Percentiles rank a stretch among this genome's conserved stretches.
phyloP scores from a whole-genome alignment of 495 filamentous ascomycete genomes.

The Pyrenopolyporus hunteri region DNA sequence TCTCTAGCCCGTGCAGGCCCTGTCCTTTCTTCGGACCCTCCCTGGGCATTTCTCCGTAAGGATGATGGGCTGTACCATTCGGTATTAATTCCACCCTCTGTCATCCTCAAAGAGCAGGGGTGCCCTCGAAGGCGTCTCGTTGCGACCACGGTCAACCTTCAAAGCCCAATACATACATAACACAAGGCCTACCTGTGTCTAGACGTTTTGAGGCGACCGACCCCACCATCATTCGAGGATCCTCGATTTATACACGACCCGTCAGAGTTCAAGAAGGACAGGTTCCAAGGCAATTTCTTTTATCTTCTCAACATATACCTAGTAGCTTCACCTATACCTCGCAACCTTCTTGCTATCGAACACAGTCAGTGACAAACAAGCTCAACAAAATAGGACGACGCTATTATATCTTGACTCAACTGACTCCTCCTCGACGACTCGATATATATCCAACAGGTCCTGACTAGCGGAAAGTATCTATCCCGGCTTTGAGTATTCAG shows the following conservation, averaged over 20 bases:
- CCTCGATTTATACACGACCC: constrained; percentile 39
- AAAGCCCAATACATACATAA: constrained; percentile 51
- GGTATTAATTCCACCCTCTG: constrained; percentile 59
- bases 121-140: constrained; percentile 51
- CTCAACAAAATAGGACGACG: constrained; percentile 22
- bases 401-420: constrained; percentile 21
- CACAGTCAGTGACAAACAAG: constrained; percentile 23
- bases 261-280: constrained; percentile 27
- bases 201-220: constrained; percentile 46
- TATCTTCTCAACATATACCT: constrained; percentile 27
- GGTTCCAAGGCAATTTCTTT: constrained; percentile 27
- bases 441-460: constrained; percentile 24
- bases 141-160: constrained; percentile 52
- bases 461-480: constrained; percentile 16
- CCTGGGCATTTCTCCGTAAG: constrained; percentile 56
- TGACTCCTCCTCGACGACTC: constrained; percentile 28
- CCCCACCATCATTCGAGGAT: constrained; percentile 48
- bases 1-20: constrained; percentile 49
- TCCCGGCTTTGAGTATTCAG: constrained; percentile 6
- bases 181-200: constrained; percentile 46
- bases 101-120: constrained; percentile 54
- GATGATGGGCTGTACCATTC: constrained; percentile 51
- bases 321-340: constrained; percentile 33
- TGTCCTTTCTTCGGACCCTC: constrained; percentile 54
- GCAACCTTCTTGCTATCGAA: constrained; percentile 20